Conservation (phyloP, 345 rosid genomes). For the Eucalyptus dawsonii region DNA sequence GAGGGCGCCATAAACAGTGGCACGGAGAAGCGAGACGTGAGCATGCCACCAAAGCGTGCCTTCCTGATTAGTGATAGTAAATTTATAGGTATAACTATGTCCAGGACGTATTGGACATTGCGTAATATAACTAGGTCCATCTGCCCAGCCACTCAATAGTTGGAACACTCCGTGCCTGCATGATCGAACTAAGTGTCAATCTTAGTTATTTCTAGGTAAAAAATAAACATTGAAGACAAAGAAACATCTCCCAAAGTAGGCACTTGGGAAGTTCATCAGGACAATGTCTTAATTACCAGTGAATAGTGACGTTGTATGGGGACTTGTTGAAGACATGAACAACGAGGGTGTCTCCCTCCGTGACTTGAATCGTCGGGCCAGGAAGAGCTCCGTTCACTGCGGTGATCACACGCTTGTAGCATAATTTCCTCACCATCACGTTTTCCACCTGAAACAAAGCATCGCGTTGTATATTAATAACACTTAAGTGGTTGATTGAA, state of each 20-base stretch:
- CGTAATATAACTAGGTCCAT: conserved; percentile 66
- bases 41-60: conserved; percentile 97
- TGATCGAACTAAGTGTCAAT: neutral
- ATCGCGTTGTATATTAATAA: neutral
- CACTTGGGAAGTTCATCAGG: neutral
- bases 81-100: conserved; percentile 41
- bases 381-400: conserved; percentile 73
- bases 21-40: conserved; percentile 52
- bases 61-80: conserved; percentile 46
- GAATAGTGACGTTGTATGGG: conserved; percentile 76
- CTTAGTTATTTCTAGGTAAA: neutral
- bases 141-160: conserved; percentile 63
- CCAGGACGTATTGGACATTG: conserved; percentile 80
- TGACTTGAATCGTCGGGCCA: conserved; percentile 50
- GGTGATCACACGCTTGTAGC: conserved; percentile 44
- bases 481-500: neutral
- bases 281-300: conserved; percentile 40
- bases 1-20: conserved; percentile 80
- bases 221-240: neutral
- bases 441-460: conserved; percentile 50
- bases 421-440: conserved; percentile 33
- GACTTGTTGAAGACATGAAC: conserved; percentile 70
- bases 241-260: neutral
- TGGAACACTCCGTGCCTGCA: conserved; percentile 80
- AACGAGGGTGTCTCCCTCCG: conserved; percentile 68